Percentiles rank a stretch among this genome's conserved stretches.
Conservation (phyloP, 139 green algal genomes). For the Trebouxia sp. region DNA sequence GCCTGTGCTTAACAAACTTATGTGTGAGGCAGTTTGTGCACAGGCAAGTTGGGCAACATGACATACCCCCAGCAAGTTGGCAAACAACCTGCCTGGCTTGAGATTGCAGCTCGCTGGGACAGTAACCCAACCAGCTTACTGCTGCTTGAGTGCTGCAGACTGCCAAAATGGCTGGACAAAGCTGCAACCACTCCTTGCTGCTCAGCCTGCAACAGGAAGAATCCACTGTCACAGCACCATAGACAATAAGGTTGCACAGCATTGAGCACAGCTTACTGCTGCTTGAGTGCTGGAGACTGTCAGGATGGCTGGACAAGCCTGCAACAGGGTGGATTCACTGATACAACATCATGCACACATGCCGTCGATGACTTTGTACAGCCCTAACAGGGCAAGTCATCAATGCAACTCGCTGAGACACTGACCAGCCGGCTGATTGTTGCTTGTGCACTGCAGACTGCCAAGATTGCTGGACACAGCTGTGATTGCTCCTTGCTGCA, state of each 20-base stretch:
- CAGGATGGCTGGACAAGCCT: too few relatives aligned
- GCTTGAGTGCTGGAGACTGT: too few relatives aligned
- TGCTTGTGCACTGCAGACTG: constrained; percentile 21
- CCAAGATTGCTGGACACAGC: constrained; percentile 26
- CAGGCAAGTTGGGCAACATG: too few relatives aligned
- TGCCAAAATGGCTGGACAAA: constrained; percentile 29
- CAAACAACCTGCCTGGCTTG: background rate
- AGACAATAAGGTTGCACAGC: background rate
- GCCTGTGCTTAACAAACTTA: background rate
- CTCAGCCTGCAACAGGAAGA: background rate
- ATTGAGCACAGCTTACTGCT: too few relatives aligned
- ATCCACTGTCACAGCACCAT: background rate
- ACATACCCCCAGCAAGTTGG: background rate
- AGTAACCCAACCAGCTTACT: constrained; percentile 39
- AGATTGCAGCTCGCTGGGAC: constrained; percentile 27
- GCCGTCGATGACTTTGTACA: too few relatives aligned
- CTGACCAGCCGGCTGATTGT: constrained; percentile 36
- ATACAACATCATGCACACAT: too few relatives aligned
- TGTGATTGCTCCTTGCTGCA: constrained; percentile 22
- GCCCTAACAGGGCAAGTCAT: too few relatives aligned
- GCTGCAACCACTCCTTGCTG: constrained; percentile 32
- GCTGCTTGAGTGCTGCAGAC: constrained; percentile 32
- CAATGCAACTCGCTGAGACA: constrained; percentile 31
- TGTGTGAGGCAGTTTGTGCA: too few relatives aligned
- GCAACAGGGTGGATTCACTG: too few relatives aligned